Conservation (phyloP, 2,329 filamentous ascomycete species). For the Cytospora piceae region DNA sequence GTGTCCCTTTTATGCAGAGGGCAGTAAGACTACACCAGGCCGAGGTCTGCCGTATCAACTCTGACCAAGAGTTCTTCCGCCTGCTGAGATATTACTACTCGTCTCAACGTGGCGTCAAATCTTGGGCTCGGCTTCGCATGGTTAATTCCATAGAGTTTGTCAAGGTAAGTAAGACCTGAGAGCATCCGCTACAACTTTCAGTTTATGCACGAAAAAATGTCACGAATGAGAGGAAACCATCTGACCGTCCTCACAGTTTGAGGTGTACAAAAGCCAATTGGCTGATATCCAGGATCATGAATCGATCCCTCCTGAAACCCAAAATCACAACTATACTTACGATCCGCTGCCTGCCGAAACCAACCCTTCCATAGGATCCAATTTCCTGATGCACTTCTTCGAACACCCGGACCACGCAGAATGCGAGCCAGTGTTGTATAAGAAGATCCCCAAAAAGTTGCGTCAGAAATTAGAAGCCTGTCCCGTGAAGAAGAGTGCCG, state of each 20-base stretch:
- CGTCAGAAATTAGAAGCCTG: conserved; percentile 34
- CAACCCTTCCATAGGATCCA: conserved; percentile 36
- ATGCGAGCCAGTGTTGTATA: conserved; percentile 32
- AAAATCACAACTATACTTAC: conserved; percentile 33
- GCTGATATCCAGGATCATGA: conserved; percentile 16
- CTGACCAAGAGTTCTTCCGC: conserved; percentile 33
- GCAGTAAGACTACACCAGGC: conserved; percentile 30
- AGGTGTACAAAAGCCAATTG: conserved; percentile 16
- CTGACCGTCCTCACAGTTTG: conserved; percentile 4
- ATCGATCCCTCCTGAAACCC: background rate
- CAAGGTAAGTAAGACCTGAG: conserved; percentile 1
- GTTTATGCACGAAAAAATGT: background rate
- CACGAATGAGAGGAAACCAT: background rate
- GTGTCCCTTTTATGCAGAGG: conserved; percentile 31
- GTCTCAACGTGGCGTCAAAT: conserved; percentile 28
- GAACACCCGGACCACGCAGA: conserved; percentile 37
- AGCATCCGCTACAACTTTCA: background rate
- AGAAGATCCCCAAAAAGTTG: conserved; percentile 37
- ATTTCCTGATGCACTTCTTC: conserved; percentile 36
- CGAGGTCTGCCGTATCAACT: conserved; percentile 33
- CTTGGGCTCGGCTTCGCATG: conserved; percentile 24
- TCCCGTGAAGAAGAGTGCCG: conserved; percentile 32
- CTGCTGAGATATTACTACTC: conserved; percentile 29
- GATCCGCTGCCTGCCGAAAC: conserved; percentile 35
- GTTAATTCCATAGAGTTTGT: conserved; percentile 17